These are phyloP conservation scores for Choricystis sp. DNA, from an alignment of 139 green algal genomes.

Conservation along the genomic window DNA sequence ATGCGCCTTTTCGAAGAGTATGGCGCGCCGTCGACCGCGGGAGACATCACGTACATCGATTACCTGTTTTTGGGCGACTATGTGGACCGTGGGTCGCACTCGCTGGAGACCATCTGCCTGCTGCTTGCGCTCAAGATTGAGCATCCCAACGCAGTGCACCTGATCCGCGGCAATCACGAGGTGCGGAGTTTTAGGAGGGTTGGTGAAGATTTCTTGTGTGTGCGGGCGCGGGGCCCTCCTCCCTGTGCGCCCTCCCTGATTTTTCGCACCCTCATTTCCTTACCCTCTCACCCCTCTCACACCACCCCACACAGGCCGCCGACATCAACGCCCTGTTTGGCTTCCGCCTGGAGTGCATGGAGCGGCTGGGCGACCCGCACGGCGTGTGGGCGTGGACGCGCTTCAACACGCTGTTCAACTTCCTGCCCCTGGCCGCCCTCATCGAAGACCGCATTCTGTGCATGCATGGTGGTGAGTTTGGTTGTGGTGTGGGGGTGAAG, in stretches of 20 bases:
- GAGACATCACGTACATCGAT: slow-evolving; percentile 99
- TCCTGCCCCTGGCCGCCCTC: slow-evolving; percentile 82
- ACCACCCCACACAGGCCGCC: slow-evolving; percentile 19
- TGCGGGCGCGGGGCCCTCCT: no score
- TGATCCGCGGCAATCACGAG: slow-evolving; percentile 98
- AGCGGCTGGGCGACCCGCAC: slow-evolving; percentile 73
- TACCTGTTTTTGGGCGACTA: slow-evolving; percentile 82
- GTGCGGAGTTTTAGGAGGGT: slow-evolving; percentile 8
- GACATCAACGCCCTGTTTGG: slow-evolving; percentile 99
- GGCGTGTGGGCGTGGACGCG: slow-evolving; percentile 81
- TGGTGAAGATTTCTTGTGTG: not conserved
- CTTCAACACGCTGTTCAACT: slow-evolving; percentile 98
- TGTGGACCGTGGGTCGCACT: slow-evolving; percentile 63
- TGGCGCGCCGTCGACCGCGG: slow-evolving; percentile 79
- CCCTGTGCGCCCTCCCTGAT: not conserved
- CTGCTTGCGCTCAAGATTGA: slow-evolving; percentile 94
- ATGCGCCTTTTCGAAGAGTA: slow-evolving; percentile 99
- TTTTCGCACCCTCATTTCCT: not conserved
- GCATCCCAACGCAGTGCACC: slow-evolving; percentile 76
- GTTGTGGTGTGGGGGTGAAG: slow-evolving; percentile 11
- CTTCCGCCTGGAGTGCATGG: slow-evolving; percentile 94
- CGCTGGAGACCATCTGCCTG: slow-evolving; percentile 74
- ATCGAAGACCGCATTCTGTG: slow-evolving; percentile 93
- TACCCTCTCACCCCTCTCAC: not conserved
- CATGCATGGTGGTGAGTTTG: no score